Evolutionary conservation across 176 grass and related monocot species (phyloP).

Genomic region (Dendrocalamus sinicus): DNA sequence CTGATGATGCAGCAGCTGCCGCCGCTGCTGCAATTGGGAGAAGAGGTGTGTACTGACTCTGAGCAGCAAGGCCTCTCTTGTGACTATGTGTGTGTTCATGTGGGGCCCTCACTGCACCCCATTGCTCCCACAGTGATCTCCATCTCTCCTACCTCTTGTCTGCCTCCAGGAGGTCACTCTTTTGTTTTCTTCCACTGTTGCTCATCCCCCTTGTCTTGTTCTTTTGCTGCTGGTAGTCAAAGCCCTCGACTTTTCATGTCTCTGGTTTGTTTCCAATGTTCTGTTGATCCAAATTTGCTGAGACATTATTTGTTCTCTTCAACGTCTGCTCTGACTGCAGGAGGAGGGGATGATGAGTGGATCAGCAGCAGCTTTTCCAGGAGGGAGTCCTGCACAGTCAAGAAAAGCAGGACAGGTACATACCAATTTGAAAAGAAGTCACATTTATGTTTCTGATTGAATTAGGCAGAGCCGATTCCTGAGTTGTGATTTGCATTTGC

Average conservation of each 20-base stretch:
- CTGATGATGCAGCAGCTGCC: conserved; percentile 57
- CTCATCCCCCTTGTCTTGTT: conserved; percentile 39
- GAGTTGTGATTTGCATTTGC: conserved; percentile 26
- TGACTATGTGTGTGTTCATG: background rate
- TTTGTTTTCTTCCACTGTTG: conserved; percentile 50
- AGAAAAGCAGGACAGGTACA: conserved; percentile 82
- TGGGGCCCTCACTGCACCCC: conserved; percentile 32
- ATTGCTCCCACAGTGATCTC: conserved; percentile 24
- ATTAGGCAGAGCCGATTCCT: background rate
- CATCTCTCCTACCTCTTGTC: conserved; percentile 35
- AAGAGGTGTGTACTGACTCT: conserved; percentile 53
- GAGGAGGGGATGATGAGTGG: conserved; percentile 70
- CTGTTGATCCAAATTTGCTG: conserved; percentile 24
- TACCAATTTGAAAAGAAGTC: background rate
- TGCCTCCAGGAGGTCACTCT: conserved; percentile 45
- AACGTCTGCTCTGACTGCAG: conserved; percentile 28
- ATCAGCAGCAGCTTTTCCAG: conserved; percentile 64
- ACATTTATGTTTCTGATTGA: conserved; percentile 17
- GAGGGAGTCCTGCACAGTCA: conserved; percentile 69
- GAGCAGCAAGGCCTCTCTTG: background rate
- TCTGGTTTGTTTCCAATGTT: conserved; percentile 10
- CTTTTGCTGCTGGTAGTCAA: conserved; percentile 47
- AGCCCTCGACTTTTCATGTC: conserved; percentile 32
- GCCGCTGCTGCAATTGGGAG: conserved; percentile 10
- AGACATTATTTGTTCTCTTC: background rate